Conservation (phyloP, 352 stramenopile genomes). For the Thraustochytrium striatum region DNA sequence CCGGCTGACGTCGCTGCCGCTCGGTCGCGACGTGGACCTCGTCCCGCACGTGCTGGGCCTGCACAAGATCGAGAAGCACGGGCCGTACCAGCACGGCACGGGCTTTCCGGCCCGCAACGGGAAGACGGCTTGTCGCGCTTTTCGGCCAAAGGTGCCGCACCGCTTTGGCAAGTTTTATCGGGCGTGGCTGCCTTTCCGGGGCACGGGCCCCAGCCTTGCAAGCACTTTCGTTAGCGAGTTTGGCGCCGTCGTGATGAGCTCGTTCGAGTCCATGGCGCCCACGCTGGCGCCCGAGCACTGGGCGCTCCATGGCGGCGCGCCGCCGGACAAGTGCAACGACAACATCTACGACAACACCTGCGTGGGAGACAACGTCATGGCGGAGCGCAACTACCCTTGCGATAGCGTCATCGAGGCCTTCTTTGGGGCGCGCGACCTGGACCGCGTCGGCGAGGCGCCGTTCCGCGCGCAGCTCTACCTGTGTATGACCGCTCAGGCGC, state of each 20-base stretch:
- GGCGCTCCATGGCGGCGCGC: constrained; percentile 55
- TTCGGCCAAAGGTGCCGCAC: background rate
- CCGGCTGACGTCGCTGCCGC: constrained; percentile 46
- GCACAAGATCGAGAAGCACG: constrained; percentile 56
- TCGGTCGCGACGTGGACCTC: background rate
- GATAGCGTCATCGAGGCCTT: constrained; percentile 57
- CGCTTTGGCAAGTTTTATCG: no score
- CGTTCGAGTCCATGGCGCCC: constrained; percentile 59
- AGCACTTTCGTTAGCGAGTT: constrained; percentile 59
- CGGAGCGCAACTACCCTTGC: constrained; percentile 61
- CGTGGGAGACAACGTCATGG: constrained; percentile 58
- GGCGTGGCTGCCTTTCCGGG: no score
- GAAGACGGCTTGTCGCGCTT: constrained; percentile 25
- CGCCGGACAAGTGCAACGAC: constrained; percentile 53
- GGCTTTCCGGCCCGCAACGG: constrained; percentile 57
- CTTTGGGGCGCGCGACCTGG: constrained; percentile 50
- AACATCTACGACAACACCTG: constrained; percentile 54
- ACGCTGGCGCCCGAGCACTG: constrained; percentile 52
- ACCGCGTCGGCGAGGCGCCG: background rate
- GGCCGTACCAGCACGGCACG: constrained; percentile 55
- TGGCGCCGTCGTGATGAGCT: constrained; percentile 55
- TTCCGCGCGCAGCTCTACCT: constrained; percentile 59
- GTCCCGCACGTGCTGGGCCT: constrained; percentile 9
- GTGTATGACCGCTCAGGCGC: constrained; percentile 57
- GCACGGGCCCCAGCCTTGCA: background rate